Percentiles rank a stretch among this genome's conserved stretches.
These are phyloP conservation scores for Penicillium paneum DNA, from an alignment of 2,329 filamentous ascomycete species.

Conservation along the genomic window DNA sequence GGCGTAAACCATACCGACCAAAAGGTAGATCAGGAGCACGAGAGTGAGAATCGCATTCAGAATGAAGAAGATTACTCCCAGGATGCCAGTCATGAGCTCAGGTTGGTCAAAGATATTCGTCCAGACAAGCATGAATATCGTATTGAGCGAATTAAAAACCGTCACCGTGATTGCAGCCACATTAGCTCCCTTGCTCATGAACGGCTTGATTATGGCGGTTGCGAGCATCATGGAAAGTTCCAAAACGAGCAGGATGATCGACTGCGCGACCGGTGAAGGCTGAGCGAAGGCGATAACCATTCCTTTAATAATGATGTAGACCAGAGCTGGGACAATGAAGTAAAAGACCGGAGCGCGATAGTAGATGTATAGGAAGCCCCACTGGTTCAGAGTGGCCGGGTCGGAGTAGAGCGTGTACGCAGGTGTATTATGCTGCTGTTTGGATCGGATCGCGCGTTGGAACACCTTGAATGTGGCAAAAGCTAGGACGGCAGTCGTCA, in stretches of 20 bases:
- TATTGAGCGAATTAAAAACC: conserved; percentile 83
- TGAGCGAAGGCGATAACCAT: conserved; percentile 85
- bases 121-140: conserved; percentile 85
- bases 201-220: conserved; percentile 79
- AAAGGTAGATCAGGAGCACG: conserved; percentile 76
- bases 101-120: conserved; percentile 81
- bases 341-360: conserved; percentile 95
- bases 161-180: conserved; percentile 91
- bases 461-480: conserved; percentile 91
- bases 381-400: conserved; percentile 87
- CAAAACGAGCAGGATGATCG: conserved; percentile 77
- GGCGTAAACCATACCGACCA: conserved; percentile 71
- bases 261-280: conserved; percentile 66
- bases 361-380: conserved; percentile 96
- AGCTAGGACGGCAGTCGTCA: conserved; percentile 69
- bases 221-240: conserved; percentile 75
- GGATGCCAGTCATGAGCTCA: conserved; percentile 75
- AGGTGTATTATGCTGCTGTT: conserved; percentile 87
- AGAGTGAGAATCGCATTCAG: conserved; percentile 80
- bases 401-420: conserved; percentile 97
- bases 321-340: conserved; percentile 77
- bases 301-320: conserved; percentile 76
- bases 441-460: conserved; percentile 79
- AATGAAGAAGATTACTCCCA: conserved; percentile 85
- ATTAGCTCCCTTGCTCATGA: conserved; percentile 98